Evolutionary conservation across 176 grass and related monocot genomes (phyloP).

Genomic region (Thinopyrum elongatum): DNA sequence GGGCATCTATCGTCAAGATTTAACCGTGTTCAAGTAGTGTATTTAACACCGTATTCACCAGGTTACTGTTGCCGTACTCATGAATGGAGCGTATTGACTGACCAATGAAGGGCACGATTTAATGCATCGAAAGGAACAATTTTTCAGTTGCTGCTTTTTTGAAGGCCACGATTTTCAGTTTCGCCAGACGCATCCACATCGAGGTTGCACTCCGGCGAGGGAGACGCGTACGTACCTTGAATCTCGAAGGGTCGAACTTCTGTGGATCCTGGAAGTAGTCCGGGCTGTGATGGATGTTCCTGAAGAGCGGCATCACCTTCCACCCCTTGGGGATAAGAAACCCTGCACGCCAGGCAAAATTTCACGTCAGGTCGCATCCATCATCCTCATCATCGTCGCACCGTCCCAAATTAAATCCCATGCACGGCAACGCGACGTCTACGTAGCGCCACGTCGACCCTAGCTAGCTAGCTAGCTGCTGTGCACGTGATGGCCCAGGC

Average conservation of each 20-base stretch:
- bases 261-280: constrained; percentile 82
- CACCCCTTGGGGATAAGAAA: constrained; percentile 95
- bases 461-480: not conserved
- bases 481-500: not conserved
- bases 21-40: not conserved
- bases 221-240: constrained; percentile 59
- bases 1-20: not conserved
- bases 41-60: not conserved
- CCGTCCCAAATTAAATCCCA: constrained; percentile 22
- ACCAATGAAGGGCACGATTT: not conserved
- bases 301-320: constrained; percentile 99
- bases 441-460: constrained; percentile 18
- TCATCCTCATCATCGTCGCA: not conserved
- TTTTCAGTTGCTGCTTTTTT: not conserved
- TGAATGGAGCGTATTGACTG: not conserved
- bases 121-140: constrained; percentile 34
- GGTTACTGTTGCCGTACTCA: not conserved
- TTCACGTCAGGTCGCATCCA: not conserved
- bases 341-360: constrained; percentile 49
- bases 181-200: constrained; percentile 11
- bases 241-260: constrained; percentile 90
- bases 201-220: not conserved
- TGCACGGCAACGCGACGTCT: not conserved
- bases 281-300: constrained; percentile 82
- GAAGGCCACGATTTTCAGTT: constrained; percentile 21